These are phyloP conservation scores for Flaveria brownii DNA, from an alignment of 129 eudicot genomes.

Conservation along the genomic window DNA sequence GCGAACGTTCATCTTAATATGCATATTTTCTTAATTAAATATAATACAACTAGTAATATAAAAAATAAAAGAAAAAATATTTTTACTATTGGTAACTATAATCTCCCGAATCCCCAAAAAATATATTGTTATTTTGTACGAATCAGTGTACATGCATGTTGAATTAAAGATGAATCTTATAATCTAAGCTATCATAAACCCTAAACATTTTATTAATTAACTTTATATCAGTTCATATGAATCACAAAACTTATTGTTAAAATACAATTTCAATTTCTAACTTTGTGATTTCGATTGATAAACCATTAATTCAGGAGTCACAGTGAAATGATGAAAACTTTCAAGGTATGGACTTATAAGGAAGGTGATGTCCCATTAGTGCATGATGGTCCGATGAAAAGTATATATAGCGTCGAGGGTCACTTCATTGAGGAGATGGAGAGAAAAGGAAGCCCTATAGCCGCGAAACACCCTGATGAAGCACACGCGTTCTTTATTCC, in stretches of 20 bases:
- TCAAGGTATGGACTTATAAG: constrained; percentile 64
- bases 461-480: constrained; percentile 58
- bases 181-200: not conserved
- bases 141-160: no score
- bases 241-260: not conserved
- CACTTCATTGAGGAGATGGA: constrained; percentile 61
- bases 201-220: not conserved
- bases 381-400: constrained; percentile 66
- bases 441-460: constrained; percentile 33
- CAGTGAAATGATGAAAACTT: constrained; percentile 62
- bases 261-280: not conserved
- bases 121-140: no score
- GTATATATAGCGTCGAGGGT: constrained; percentile 66
- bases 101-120: no score
- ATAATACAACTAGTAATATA: no score
- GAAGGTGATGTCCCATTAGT: constrained; percentile 84
- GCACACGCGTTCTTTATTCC: constrained; percentile 79
- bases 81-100: no score
- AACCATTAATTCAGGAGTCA: constrained; percentile 57
- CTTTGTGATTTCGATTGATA: not conserved
- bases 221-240: not conserved
- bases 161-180: not conserved
- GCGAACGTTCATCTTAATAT: no score
- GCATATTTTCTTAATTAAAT: no score
- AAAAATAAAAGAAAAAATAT: no score